Base-by-base conservation (phyloP, 179 eudicot species). In the Camellia oleifera region DNA sequence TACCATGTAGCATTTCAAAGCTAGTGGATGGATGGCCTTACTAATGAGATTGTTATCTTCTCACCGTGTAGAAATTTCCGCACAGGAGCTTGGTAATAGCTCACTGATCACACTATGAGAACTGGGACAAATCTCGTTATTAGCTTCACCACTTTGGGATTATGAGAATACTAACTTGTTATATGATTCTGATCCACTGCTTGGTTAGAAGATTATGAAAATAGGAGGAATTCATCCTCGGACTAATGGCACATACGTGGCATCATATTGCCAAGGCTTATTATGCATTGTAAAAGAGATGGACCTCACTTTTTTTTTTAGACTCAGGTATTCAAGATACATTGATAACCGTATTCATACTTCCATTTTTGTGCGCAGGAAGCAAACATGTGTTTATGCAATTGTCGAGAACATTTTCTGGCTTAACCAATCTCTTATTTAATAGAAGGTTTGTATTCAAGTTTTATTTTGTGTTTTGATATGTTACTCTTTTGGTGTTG, bases 371-470 rank as follows among this genome's bases (percentile, higher is more conserved):
- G 56, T 54, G 23, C 45, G 53, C 91, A 93, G 97, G 97, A 82
- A 83, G 86, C 73, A 82, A 81, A 72, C 90, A 82, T 79, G 87
- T 87, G 0, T 86, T 74, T 23, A 89, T 92, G 96, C 89, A 90
- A 77, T 83, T 83, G 74, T 86, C 93, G 3, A 94, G 88, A 84
- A 74, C 87, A 45, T 81, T 94, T 18, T 88, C 91, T 67, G 88
- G 89, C 82, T 77, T 95, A 76, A 86, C 91, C 12, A 81, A 92
- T 87, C 85, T 93, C 69, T 79, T 94, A 63, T 94, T 95, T 78
- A 92, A 90, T 80, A 91, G 83, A 88, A 87, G 95, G 98, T 92
- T 72, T 63, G 80, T 58, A 56, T 40, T 40, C 23, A 10, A 20
- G 11, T 13, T 73, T 8, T 68, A 0, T 54, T 32, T 5, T 78